These are phyloP conservation scores for Xylariaceae sp. DNA, from an alignment of 2,329 filamentous ascomycete species.

Conservation along the genomic window DNA sequence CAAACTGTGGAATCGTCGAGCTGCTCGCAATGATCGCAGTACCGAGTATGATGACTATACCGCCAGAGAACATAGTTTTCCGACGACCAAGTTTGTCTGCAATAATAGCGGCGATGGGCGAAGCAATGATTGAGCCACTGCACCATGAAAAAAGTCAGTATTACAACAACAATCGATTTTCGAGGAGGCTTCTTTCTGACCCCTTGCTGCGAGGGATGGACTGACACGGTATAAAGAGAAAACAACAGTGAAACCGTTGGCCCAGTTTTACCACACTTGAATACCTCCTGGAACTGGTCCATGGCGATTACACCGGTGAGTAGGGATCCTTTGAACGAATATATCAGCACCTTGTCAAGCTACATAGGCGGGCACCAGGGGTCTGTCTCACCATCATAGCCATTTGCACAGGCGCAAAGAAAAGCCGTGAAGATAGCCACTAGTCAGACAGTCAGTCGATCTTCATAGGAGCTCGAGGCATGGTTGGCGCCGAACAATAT, in stretches of 20 bases:
- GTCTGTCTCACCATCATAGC: slow-evolving; percentile 38
- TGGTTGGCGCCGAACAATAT: slow-evolving; percentile 32
- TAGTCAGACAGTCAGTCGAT: slow-evolving; percentile 17
- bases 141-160: slow-evolving; percentile 5
- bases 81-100: slow-evolving; percentile 42
- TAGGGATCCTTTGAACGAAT: slow-evolving; percentile 33
- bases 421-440: slow-evolving; percentile 42
- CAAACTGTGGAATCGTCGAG: slow-evolving; percentile 36
- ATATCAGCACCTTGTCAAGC: slow-evolving; percentile 11
- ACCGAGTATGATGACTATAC: slow-evolving; percentile 41
- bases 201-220: slow-evolving; percentile 5
- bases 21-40: slow-evolving; percentile 39
- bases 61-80: slow-evolving; percentile 42
- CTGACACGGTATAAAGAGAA: slow-evolving; percentile 46
- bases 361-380: not conserved
- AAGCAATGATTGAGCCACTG: slow-evolving; percentile 40
- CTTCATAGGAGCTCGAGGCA: not conserved
- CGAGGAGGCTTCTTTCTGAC: not conserved
- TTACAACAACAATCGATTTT: not conserved
- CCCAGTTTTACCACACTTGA: slow-evolving; percentile 37
- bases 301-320: slow-evolving; percentile 43
- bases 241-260: slow-evolving; percentile 39
- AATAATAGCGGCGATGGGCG: slow-evolving; percentile 40
- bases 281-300: slow-evolving; percentile 38
- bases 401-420: slow-evolving; percentile 44